Percentiles rank a stretch among this genome's conserved stretches.
phyloP scores from a whole-genome alignment of 306 rosid species.

The Cicer chorassanicum region DNA sequence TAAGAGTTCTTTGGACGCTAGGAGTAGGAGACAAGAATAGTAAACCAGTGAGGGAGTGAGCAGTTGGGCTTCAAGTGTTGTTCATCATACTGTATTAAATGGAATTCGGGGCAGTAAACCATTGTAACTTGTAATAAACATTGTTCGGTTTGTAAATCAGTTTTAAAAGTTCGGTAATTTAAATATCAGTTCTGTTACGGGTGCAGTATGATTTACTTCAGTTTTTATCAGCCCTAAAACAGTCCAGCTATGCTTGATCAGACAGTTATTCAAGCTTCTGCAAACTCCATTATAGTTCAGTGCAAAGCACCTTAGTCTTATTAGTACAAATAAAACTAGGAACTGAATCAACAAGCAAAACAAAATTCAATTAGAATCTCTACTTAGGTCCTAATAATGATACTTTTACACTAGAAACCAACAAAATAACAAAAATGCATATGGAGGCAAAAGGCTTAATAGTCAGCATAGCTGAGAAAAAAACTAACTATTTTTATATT shows the following conservation, averaged over 20 bases:
- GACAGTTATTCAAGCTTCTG: neutral
- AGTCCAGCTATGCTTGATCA: constrained; percentile 9
- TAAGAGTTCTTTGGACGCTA: too few species aligned
- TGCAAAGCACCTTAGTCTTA: constrained; percentile 1
- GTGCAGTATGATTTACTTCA: neutral
- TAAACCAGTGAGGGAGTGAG: too few species aligned
- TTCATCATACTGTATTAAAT: too few species aligned
- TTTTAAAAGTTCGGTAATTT: too few species aligned
- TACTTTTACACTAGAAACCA: neutral
- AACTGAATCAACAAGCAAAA: constrained; percentile 7
- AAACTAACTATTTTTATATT: neutral
- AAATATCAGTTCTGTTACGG: neutral
- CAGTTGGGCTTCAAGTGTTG: too few species aligned
- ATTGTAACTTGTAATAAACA: too few species aligned
- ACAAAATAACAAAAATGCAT: constrained; percentile 7
- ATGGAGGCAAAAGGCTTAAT: constrained; percentile 15
- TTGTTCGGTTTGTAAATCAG: too few species aligned
- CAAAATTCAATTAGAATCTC: neutral
- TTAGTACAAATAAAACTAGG: constrained; percentile 5
- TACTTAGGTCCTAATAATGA: neutral
- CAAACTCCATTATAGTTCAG: neutral
- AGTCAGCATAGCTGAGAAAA: neutral
- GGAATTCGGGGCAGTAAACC: too few species aligned
- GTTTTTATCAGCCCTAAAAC: neutral
- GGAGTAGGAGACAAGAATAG: too few species aligned